Conservation (phyloP, 352 stramenopile genomes). For the Phytophthora hibernalis region DNA sequence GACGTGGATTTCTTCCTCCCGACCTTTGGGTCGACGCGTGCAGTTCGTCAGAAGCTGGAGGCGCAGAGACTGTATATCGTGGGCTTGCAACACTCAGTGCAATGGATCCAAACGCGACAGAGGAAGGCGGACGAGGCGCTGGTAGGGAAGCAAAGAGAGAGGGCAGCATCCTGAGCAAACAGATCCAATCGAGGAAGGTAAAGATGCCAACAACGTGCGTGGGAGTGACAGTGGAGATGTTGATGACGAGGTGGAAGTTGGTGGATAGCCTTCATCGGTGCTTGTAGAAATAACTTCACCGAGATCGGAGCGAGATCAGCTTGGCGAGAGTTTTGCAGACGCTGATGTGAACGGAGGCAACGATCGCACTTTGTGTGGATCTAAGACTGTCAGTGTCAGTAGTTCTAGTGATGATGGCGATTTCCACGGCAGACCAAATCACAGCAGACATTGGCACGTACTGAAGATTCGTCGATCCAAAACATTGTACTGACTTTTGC, state of each 20-base stretch:
- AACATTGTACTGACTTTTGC: not conserved
- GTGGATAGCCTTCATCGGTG: too few relatives aligned
- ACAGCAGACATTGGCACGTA: not conserved
- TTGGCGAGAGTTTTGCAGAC: too few relatives aligned
- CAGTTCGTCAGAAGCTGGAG: constrained; percentile 10
- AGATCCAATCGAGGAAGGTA: too few relatives aligned
- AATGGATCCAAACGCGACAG: constrained; percentile 11
- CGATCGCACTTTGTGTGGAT: too few relatives aligned
- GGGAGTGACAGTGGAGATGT: too few relatives aligned
- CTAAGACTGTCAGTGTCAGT: not conserved
- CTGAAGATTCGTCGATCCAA: not conserved
- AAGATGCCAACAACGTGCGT: too few relatives aligned
- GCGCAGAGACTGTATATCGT: constrained; percentile 4
- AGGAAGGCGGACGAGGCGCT: too few relatives aligned
- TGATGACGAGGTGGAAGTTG: too few relatives aligned
- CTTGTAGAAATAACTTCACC: too few relatives aligned
- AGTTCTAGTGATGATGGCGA: not conserved
- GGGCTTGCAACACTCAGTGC: constrained; percentile 5
- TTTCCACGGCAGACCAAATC: not conserved
- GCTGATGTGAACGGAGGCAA: not conserved
- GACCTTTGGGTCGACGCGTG: constrained; percentile 8
- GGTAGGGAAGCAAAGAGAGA: too few relatives aligned
- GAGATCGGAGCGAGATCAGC: too few relatives aligned
- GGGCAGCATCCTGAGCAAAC: too few relatives aligned
- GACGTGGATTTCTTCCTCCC: constrained; percentile 15